Conservation (phyloP, 305 asterid species). For the Fraxinus sp. region DNA sequence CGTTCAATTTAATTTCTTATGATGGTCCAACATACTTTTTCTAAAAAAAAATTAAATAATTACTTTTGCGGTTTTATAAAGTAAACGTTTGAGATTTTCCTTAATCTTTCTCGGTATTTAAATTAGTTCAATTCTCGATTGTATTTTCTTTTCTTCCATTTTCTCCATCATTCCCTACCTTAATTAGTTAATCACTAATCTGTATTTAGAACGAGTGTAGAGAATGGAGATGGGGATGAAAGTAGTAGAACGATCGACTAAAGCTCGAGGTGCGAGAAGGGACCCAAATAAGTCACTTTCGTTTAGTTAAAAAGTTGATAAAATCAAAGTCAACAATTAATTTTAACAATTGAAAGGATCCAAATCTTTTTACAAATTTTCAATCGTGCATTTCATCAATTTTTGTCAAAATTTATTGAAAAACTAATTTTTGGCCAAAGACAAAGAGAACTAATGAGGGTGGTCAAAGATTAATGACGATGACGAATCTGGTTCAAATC, state of each 20-base stretch:
- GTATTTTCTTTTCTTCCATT: too few species aligned
- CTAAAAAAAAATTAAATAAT: not conserved
- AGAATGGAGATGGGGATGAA: not conserved
- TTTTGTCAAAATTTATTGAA: too few species aligned
- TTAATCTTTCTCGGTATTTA: too few species aligned
- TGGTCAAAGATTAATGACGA: not conserved
- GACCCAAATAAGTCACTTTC: not conserved
- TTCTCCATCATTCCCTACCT: too few species aligned
- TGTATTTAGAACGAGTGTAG: not conserved
- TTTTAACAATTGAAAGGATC: too few species aligned
- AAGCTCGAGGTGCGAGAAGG: not conserved
- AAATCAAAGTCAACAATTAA: too few species aligned
- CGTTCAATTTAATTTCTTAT: not conserved
- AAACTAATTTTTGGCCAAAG: not conserved
- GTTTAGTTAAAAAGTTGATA: too few species aligned
- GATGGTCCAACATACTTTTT: not conserved
- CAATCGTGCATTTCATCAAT: too few species aligned
- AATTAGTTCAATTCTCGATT: too few species aligned
- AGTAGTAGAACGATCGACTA: not conserved
- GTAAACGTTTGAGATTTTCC: not conserved
- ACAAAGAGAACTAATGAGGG: not conserved
- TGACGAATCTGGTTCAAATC: not conserved
- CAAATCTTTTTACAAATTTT: too few species aligned
- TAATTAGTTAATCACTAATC: too few species aligned
- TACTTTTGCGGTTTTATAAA: not conserved